phyloP scores from a whole-genome alignment of 768 basidiomycete genomes.

The Russula olivacea region DNA sequence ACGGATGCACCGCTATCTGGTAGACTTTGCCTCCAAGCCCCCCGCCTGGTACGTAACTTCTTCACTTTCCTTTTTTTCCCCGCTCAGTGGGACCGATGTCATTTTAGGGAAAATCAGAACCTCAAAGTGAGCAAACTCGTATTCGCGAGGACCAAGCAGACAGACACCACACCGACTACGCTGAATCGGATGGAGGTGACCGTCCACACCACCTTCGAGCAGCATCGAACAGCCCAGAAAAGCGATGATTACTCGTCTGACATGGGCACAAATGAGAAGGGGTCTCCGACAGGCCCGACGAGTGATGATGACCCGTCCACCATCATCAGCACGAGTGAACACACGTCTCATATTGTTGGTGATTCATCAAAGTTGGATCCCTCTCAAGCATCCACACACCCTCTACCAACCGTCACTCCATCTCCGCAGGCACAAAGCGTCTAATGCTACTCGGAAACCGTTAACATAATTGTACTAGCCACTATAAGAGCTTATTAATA shows the following conservation, averaged over 20 bases:
- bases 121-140: not conserved
- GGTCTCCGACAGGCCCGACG: not conserved
- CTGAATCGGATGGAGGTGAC: not conserved
- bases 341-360: not conserved
- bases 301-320: not conserved
- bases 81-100: not conserved
- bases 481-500: not conserved
- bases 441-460: not conserved
- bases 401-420: not conserved
- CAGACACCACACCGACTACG: not conserved
- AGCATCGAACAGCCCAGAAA: not conserved
- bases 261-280: not conserved
- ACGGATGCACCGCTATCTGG: not conserved
- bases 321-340: not conserved
- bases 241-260: not conserved
- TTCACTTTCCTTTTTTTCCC: not conserved
- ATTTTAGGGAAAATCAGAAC: not conserved
- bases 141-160: not conserved
- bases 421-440: not conserved
- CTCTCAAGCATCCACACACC: not conserved
- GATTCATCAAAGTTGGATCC: no score
- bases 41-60: not conserved
- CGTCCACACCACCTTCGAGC: not conserved
- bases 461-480: not conserved
- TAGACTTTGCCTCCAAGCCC: not conserved